A percentile compares a stretch with the other conserved stretches of the same genome.
These are phyloP conservation scores for Huntiella decipiens DNA, from an alignment of 2,329 filamentous ascomycete genomes.

Conservation along the genomic window DNA sequence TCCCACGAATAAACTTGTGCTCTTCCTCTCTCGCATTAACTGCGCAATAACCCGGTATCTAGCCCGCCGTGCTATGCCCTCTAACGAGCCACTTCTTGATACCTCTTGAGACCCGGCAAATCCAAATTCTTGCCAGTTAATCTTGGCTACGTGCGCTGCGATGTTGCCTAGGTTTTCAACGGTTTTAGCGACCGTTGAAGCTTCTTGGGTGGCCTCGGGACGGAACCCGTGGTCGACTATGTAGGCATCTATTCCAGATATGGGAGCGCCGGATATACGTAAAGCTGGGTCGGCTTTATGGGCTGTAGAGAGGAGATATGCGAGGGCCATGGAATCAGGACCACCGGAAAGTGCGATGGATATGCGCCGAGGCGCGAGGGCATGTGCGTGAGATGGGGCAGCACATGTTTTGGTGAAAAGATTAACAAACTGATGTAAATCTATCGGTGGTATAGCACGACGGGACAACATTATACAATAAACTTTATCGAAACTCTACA, in stretches of 20 bases:
- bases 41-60: slow-evolving; percentile 55
- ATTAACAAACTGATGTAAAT: too few relatives aligned
- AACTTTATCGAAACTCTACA: background rate
- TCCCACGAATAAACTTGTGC: slow-evolving; percentile 51
- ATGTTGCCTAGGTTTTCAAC: slow-evolving; percentile 21
- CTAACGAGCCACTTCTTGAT: slow-evolving; percentile 40
- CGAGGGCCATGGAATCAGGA: slow-evolving; percentile 94
- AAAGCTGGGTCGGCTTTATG: slow-evolving; percentile 18
- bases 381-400: too few relatives aligned
- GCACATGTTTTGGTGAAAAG: too few relatives aligned
- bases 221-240: slow-evolving; percentile 41
- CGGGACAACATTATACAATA: background rate
- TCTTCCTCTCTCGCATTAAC: slow-evolving; percentile 31
- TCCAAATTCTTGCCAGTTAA: slow-evolving; percentile 16
- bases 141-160: slow-evolving; percentile 13
- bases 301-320: slow-evolving; percentile 45
- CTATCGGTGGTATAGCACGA: too few relatives aligned
- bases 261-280: slow-evolving; percentile 27
- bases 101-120: slow-evolving; percentile 14
- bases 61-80: slow-evolving; percentile 53
- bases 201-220: slow-evolving; percentile 32
- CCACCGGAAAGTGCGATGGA: slow-evolving; percentile 71
- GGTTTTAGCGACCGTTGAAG: slow-evolving; percentile 24
- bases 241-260: slow-evolving; percentile 24
- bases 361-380: background rate